A percentile compares a stretch with the other conserved stretches of the same genome.
phyloP scores from a whole-genome alignment of 2,329 filamentous ascomycete genomes.

The Talaromyces amestolkiae region DNA sequence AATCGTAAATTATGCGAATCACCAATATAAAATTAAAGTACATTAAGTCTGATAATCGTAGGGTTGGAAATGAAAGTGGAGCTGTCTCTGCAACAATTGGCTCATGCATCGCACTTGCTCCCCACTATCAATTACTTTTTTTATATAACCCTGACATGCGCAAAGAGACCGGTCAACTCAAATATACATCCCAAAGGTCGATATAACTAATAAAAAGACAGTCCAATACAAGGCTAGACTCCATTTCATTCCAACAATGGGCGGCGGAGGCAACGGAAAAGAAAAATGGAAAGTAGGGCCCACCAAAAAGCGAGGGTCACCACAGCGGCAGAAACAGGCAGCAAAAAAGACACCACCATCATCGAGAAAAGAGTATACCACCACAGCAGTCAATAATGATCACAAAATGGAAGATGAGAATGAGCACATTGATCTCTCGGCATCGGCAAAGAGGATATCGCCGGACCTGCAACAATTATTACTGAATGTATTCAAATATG shows the following conservation, averaged over 20 bases:
- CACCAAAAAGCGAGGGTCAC: neutral
- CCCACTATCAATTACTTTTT: slow-evolving; percentile 5
- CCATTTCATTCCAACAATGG: neutral
- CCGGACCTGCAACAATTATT: slow-evolving; percentile 64
- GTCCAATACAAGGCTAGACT: neutral
- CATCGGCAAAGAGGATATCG: slow-evolving; percentile 38
- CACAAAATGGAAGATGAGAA: slow-evolving; percentile 14
- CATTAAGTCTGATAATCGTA: no score
- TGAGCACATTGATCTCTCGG: slow-evolving; percentile 27
- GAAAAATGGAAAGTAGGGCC: neutral
- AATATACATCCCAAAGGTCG: neutral
- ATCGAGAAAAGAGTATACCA: slow-evolving; percentile 43
- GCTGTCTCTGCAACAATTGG: neutral
- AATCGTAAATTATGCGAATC: no score
- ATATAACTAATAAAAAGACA: neutral
- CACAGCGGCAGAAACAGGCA: neutral
- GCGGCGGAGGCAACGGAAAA: slow-evolving; percentile 7
- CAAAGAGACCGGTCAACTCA: no score
- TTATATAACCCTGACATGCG: neutral
- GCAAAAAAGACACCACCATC: neutral
- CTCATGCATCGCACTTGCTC: neutral
- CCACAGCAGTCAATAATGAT: slow-evolving; percentile 15
- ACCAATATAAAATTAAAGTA: no score
- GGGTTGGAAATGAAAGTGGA: neutral
- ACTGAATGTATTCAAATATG: slow-evolving; percentile 68